A percentile compares a stretch with the other conserved stretches of the same genome.
phyloP scores from a whole-genome alignment of 1,139 yeast species.

The Kodamaea arcana region DNA sequence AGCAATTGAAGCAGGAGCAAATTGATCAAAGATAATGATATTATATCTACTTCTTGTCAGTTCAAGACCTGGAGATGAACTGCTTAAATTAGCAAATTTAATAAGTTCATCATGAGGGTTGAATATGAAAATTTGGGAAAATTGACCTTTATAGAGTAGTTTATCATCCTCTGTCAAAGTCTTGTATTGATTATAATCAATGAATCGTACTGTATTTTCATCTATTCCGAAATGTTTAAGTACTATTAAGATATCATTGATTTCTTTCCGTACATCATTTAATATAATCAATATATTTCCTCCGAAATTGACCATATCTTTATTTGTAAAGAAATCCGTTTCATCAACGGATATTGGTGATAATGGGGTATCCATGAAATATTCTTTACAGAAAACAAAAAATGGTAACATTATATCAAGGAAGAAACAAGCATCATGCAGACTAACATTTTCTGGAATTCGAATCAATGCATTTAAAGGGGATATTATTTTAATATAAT shows the following conservation, averaged over 20 bases:
- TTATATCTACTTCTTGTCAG: constrained; percentile 24
- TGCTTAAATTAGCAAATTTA: constrained; percentile 19
- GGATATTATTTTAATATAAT: constrained; percentile 25
- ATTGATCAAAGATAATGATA: constrained; percentile 21
- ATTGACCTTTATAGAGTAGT: constrained; percentile 12
- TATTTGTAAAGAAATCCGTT: constrained; percentile 2
- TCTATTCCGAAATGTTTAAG: constrained; percentile 28
- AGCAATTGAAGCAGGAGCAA: constrained; percentile 11
- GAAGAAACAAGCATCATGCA: constrained; percentile 37
- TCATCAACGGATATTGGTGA: constrained; percentile 2
- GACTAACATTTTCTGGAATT: constrained; percentile 29
- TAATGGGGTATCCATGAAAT: constrained; percentile 7
- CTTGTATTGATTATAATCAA: constrained; percentile 20
- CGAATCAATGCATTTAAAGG: constrained; percentile 24
- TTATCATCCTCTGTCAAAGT: constrained; percentile 12
- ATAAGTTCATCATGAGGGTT: constrained; percentile 12
- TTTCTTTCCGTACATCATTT: constrained; percentile 25
- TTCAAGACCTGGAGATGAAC: constrained; percentile 28
- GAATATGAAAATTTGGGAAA: constrained; percentile 21
- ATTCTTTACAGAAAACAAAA: constrained; percentile 23
- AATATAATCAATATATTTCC: constrained; percentile 27
- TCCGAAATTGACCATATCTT: constrained; percentile 3
- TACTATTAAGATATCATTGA: constrained; percentile 36
- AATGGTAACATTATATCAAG: constrained; percentile 37
- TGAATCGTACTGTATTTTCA: constrained; percentile 23